Evolutionary conservation across 352 stramenopile genomes (phyloP), one percentile per base, ranked within the genome.

Genomic region (Globisporangium paddicum): DNA sequence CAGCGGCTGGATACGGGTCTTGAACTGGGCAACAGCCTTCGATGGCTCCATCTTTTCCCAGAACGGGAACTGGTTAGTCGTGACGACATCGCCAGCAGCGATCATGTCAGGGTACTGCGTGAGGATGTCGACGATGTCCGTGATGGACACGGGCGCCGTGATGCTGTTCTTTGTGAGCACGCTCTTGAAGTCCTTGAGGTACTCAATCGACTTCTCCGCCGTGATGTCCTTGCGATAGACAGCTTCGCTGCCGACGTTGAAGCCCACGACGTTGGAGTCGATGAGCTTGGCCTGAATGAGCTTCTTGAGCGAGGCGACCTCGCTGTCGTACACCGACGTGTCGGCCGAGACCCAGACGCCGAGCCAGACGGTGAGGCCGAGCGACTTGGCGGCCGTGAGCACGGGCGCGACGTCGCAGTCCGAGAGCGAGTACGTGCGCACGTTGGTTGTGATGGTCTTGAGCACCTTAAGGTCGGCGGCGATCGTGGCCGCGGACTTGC

Each of bases 41-140:
- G 68, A 49, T 5, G 79, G 72, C 2, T 77, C 71, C 5, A 88
- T 69, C 54, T 78, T 76, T 54, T 93, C 82, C 85, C 85, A 95
- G 75, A 82, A 95, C 25, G 85, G 85, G 65, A 95, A 95, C 73
- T 87, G 73, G 74, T 95, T 95, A 59, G 83, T 78, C 9, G 80
- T 89, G 54, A 95, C 79, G 30, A 95, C 82, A 57, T 95, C 82
- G 14, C 79, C 73, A 5, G 81, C 83, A 50, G 71, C 72, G 50
- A 95, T 58, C 52, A 95, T 87, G 55, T 86, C 64, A n/a, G 82
- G 81, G 69, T 95, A 87, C 69, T 75, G 23, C 19, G 88, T 61
- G 61, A 95, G 79, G 54, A 78, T 80, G 59, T 93, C 85, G 60
- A 88, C 65, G 62, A 93, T 92, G 66, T 95, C 85, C 6, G 85